These are phyloP conservation scores for Candida ficus DNA, from an alignment of 805 yeast genomes.

Conservation along the genomic window DNA sequence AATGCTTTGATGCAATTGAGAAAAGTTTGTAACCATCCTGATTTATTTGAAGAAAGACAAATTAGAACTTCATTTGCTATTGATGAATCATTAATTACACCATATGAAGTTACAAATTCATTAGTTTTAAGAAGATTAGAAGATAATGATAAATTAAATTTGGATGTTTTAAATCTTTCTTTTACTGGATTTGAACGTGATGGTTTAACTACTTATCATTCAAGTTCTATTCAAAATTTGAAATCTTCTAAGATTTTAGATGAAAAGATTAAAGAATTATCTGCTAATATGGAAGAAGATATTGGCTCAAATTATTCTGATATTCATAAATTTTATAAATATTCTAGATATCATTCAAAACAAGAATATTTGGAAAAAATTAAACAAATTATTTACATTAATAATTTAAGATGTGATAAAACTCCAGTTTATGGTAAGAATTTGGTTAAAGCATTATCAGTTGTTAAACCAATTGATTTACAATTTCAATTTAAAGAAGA, in stretches of 20 bases:
- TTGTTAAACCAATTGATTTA: constrained; percentile 27
- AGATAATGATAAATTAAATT: constrained; percentile 34
- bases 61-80: constrained; percentile 85
- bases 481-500: constrained; percentile 21
- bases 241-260: constrained; percentile 44
- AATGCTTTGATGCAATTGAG: constrained; percentile 97
- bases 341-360: constrained; percentile 47
- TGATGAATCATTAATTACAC: constrained; percentile 53
- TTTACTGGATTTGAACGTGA: constrained; percentile 40
- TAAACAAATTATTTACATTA: constrained; percentile 56
- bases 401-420: constrained; percentile 57
- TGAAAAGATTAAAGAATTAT: constrained; percentile 39
- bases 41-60: constrained; percentile 92
- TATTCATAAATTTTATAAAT: constrained; percentile 55
- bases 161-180: constrained; percentile 56
- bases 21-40: constrained; percentile 95
- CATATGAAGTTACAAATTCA: constrained; percentile 39
- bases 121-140: constrained; percentile 31
- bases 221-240: constrained; percentile 37
- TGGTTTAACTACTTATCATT: constrained; percentile 38
- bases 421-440: constrained; percentile 67
- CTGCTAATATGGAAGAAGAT: constrained; percentile 27
- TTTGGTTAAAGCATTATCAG: constrained; percentile 37
- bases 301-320: constrained; percentile 28
- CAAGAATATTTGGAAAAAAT: constrained; percentile 46